These are phyloP conservation scores for Tricholomella constricta DNA, from an alignment of 768 basidiomycete genomes.

Conservation along the genomic window DNA sequence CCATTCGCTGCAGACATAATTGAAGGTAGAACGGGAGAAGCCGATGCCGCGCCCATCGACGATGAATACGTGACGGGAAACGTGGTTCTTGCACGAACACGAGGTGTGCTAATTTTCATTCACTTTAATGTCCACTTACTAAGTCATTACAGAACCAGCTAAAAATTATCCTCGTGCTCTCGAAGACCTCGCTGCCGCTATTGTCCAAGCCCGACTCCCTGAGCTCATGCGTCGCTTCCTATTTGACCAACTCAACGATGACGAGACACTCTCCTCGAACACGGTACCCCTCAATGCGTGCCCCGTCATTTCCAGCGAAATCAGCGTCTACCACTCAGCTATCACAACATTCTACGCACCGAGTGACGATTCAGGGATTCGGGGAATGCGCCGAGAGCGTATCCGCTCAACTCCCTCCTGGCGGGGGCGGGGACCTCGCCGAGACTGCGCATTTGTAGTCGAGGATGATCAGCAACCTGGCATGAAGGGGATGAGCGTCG, in stretches of 20 bases:
- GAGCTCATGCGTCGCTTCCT: slow-evolving; percentile 17
- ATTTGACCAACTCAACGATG: slow-evolving; percentile 14
- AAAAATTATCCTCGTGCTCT: slow-evolving; percentile 2
- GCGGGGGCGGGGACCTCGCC: slow-evolving; percentile 23
- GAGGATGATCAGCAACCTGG: slow-evolving; percentile 8
- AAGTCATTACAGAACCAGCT: too few species aligned
- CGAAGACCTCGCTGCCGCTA: slow-evolving; percentile 2
- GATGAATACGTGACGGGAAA: slow-evolving; percentile 1
- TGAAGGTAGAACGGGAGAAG: background rate
- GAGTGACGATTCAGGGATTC: slow-evolving; percentile 28
- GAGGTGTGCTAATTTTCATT: background rate
- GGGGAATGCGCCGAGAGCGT: slow-evolving; percentile 13
- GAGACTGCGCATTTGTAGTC: slow-evolving; percentile 28
- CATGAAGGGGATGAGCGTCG: slow-evolving; percentile 28
- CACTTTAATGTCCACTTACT: too few species aligned
- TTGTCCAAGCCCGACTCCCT: slow-evolving; percentile 12
- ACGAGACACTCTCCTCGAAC: slow-evolving; percentile 7
- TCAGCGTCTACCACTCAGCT: slow-evolving; percentile 31
- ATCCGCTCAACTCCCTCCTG: slow-evolving; percentile 31
- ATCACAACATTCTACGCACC: slow-evolving; percentile 34
- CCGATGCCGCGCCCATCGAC: background rate
- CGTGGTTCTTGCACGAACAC: background rate
- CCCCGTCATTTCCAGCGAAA: slow-evolving; percentile 14
- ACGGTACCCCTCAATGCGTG: slow-evolving; percentile 17
- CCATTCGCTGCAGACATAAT: too few species aligned